Percentiles rank a stretch among this genome's conserved stretches.
Evolutionary conservation across 2,329 filamentous ascomycete genomes (phyloP).

Genomic region (Microcyclosporella mali): DNA sequence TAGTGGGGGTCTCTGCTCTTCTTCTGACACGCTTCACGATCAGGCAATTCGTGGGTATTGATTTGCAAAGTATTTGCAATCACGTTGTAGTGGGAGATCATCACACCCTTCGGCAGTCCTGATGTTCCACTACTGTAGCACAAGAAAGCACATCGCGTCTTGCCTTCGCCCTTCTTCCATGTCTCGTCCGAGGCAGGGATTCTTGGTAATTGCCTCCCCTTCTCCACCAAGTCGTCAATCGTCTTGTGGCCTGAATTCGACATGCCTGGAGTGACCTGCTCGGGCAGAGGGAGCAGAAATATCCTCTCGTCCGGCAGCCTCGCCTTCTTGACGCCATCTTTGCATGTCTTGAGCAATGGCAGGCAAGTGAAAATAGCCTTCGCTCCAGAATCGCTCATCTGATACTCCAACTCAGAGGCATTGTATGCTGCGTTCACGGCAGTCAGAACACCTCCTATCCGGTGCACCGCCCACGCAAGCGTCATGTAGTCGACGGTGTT

Average conservation of each 20-base stretch:
- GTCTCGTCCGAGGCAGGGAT: conserved; percentile 46
- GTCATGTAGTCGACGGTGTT: conserved; percentile 79
- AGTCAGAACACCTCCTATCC: conserved; percentile 65
- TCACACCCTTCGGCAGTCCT: conserved; percentile 66
- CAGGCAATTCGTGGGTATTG: conserved; percentile 43
- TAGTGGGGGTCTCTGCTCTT: conserved; percentile 29
- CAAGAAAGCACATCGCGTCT: conserved; percentile 64
- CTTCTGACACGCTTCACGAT: conserved; percentile 31
- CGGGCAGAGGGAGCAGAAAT: conserved; percentile 63
- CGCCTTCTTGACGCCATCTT: conserved; percentile 57
- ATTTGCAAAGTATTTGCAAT: conserved; percentile 70
- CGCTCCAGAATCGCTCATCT: conserved; percentile 62
- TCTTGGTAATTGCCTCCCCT: conserved; percentile 51
- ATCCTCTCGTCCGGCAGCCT: conserved; percentile 59
- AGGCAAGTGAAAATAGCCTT: conserved; percentile 67
- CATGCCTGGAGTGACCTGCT: conserved; percentile 45
- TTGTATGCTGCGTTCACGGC: conserved; percentile 73
- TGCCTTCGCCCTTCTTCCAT: conserved; percentile 60
- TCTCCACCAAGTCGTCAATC: conserved; percentile 58
- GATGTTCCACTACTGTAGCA: conserved; percentile 78
- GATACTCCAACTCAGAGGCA: conserved; percentile 62
- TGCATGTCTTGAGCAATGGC: conserved; percentile 57
- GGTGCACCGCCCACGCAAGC: conserved; percentile 66
- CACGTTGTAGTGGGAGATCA: conserved; percentile 73
- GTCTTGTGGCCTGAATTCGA: conserved; percentile 54